A percentile compares a stretch with the other conserved stretches of the same genome.
Evolutionary conservation across 306 rosid genomes (phyloP).

Genomic region (Cotoneaster glaucophyllus): DNA sequence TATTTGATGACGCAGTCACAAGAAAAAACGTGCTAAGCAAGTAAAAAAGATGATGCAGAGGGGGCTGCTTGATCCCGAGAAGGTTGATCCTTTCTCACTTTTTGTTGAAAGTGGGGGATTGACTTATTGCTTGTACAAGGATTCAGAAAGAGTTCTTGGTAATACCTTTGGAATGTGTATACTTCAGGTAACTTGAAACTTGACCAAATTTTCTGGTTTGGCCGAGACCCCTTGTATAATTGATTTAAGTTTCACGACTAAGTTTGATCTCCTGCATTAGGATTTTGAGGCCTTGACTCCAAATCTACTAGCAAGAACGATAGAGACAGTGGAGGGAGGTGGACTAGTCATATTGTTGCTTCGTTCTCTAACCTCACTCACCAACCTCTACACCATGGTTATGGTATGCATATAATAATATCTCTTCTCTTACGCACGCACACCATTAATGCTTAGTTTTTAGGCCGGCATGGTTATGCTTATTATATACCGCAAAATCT

Average conservation of each 20-base stretch:
- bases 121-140: conserved; percentile 69
- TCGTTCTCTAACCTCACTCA: conserved; percentile 72
- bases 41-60: conserved; percentile 55
- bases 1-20: conserved; percentile 53
- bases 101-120: conserved; percentile 67
- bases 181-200: conserved; percentile 57
- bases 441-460: not conserved
- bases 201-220: not conserved
- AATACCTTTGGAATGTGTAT: conserved; percentile 93
- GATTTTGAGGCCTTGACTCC: conserved; percentile 96
- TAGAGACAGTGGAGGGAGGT: conserved; percentile 98
- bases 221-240: not conserved
- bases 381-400: conserved; percentile 93
- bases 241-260: not conserved
- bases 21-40: conserved; percentile 77
- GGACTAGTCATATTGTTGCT: conserved; percentile 76
- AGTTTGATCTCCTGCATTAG: conserved; percentile 30
- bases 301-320: conserved; percentile 85
- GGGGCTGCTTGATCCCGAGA: conserved; percentile 84
- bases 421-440: not conserved
- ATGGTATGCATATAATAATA: conserved; percentile 52
- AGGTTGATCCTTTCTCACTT: conserved; percentile 73
- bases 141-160: conserved; percentile 83
- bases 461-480: not conserved
- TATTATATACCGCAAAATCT: not conserved